Evolutionary conservation across 176 grass and related monocot species (phyloP), one percentile per base, ranked within the genome.

Genomic region (Neostapfia colusana): DNA sequence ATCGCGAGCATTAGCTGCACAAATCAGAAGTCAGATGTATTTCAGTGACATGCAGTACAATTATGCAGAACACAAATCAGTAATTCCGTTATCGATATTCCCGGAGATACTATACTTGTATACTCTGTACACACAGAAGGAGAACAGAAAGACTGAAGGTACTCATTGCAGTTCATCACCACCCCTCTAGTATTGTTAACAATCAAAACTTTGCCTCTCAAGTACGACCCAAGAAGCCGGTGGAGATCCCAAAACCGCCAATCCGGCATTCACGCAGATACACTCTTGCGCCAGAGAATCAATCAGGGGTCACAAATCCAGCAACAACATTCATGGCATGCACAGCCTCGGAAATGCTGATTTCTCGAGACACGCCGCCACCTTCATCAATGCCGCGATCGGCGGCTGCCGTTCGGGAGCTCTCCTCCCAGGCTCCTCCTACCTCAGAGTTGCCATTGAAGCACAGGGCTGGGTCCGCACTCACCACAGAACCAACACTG

Each of bases 251-350:
- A 56, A 42, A 72, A 63, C 11, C 41, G 44, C 63, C 45, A 45
- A 56, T 18, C 45, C n/a, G 69, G 59, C 39, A 40, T 36, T 65
- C 78, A 85, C 43, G 76, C 31, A 59, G n/a, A n/a, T n/a, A n/a
- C n/a, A n/a, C n/a, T n/a, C n/a, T n/a, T n/a, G n/a, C n/a, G 60
- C 26, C 9, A 77, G 66, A 21, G 82, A 77, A 85, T 77, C 53
- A 78, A 83, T 73, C 53, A 74, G 85, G 81, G 66, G 23, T 67
- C 50, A 91, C 68, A 70, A 91, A 79, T 48, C 78, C 49, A 44
- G 73, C 62, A 16, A 77, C 50, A 42, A 60, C 70, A 74, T 81
- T 45, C 87, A 84, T 65, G 65, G 86, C 66, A 8, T 75, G 75
- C 40, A 76, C 56, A 13, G 35, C 40, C 81, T 82, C 74, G 61